Evolutionary conservation across 2,329 filamentous ascomycete species (phyloP), one percentile per base, ranked within the genome.

Genomic region (Microcera coccophila): DNA sequence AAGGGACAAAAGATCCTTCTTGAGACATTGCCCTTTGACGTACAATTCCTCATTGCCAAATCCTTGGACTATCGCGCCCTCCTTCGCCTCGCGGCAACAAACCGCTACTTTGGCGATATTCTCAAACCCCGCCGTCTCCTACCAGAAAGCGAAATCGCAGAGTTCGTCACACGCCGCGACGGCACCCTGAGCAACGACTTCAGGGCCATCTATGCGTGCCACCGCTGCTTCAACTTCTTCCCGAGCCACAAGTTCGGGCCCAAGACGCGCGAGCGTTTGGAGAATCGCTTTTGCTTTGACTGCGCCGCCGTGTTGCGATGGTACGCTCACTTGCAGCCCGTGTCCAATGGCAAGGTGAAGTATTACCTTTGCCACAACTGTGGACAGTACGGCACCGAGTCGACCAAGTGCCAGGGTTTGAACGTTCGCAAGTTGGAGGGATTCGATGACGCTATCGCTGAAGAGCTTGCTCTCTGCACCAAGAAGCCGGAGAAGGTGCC

Each of bases 311-410:
- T 15, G 34, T 16, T 44, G 4, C 44, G 33, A 14, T 5, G 29
- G 1, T 37, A 32, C 1, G 26, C 19, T 1, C 52, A 56, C 32
- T 26, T 50, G 26, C 11, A 19, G 15, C 12, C 38, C 9, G 22
- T 43, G 4, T 24, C 32, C 3, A 42, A 46, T 14, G 43, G 46
- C 1, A 48, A 21, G 17, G 5, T 56, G n/a, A 21, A 4, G 9
- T 56, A 56, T 15, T 55, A 54, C 31, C 46, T 50, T 22, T 56
- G 53, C n/a, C 48, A 50, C 32, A 54, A 52, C 22, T 55, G 52
- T 20, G 42, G 50, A 8, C 22, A 37, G 10, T 47, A 38, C 38
- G 31, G 32, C 12, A 56, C 48, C 5, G 24, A 22, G n/a, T 54
- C 53, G 14, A 36, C 26, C 7, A 52, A 17, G 12, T 56, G 53